phyloP scores from a whole-genome alignment of 805 yeast species.

The Candida arabinofermentans region DNA sequence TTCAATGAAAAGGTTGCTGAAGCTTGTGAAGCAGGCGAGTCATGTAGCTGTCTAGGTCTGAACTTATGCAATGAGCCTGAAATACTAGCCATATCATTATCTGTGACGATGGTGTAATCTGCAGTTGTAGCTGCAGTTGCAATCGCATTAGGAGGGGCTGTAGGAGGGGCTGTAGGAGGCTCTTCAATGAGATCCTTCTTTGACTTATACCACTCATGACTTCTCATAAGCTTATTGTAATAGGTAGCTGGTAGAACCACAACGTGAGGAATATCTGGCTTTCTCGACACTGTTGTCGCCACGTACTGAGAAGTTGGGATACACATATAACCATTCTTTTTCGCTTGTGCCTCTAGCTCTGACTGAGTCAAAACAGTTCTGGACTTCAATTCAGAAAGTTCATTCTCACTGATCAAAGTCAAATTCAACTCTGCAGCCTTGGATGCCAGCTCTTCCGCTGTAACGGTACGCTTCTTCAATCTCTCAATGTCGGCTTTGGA shows the following conservation, averaged over 20 bases:
- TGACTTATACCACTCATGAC: constrained; percentile 32
- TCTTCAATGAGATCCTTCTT: constrained; percentile 6
- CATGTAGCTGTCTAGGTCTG: constrained; percentile 3
- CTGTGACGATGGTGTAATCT: too few relatives aligned
- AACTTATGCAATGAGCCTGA: constrained; percentile 25
- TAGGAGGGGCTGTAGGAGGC: constrained; percentile 1
- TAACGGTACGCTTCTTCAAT: constrained; percentile 26
- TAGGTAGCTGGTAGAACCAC: constrained; percentile 63
- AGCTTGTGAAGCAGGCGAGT: constrained; percentile 2
- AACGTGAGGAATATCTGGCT: constrained; percentile 52
- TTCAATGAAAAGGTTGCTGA: constrained; percentile 10
- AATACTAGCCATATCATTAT: constrained; percentile 13
- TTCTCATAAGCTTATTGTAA: constrained; percentile 52
- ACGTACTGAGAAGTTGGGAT: constrained; percentile 58
- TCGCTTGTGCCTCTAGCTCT: constrained; percentile 38
- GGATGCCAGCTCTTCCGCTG: constrained; percentile 30
- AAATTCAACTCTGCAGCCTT: constrained; percentile 42
- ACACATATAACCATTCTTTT: constrained; percentile 43
- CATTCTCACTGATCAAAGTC: constrained; percentile 28
- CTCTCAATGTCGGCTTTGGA: constrained; percentile 30
- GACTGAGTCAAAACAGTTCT: constrained; percentile 10
- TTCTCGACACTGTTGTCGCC: constrained; percentile 56
- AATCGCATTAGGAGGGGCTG: constrained; percentile 3
- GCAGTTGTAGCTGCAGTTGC: constrained; percentile 6
- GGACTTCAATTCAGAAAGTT: constrained; percentile 15